Evolutionary conservation across 768 basidiomycete genomes (phyloP), one percentile per base, ranked within the genome.

Genomic region (Tephrocybe sp.): DNA sequence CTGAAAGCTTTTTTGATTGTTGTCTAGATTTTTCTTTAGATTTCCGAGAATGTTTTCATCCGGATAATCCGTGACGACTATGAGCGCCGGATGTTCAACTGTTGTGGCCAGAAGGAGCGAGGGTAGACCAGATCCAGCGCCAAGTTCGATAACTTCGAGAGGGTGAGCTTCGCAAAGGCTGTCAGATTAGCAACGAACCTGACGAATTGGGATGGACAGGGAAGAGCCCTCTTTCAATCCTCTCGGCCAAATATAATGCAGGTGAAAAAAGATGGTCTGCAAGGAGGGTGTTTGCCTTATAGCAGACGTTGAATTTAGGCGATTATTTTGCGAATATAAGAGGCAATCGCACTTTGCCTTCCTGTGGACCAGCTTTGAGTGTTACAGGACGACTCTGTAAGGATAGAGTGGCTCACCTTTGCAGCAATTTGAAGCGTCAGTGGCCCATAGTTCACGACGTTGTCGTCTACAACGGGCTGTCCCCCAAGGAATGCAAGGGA

Each of bases 211-310:
- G 12, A n/a, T 42, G 54, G 2, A 79, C 64, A 13, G 71, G 67
- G 7, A 90, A 61, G 5, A 79, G 60, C 0, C 75, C 73, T 48
- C 75, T 64, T 64, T 89, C 85, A 9, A 90, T 80, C 22, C 74
- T 68, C 60, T 89, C 84, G 2, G 83, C 82, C 14, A 89, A 72
- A 49, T 83, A 75, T 7, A 89, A 71, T 8, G 80, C 77, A 13
- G 84, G 86, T 34, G 83, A 88, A 62, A 88, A 89, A 3, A 88
- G 70, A 54, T 85, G 84, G 65, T 89, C 85, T 43, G 85, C 87
- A 17, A 89, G 71, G 9, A 87, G 72, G 12, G 84, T 85, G 53
- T 81, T 86, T 23, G 85, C 83, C 85, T 87, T 63, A 36, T 22
- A 54, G 45, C 31, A 45, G 19, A 41, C n/a, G 44, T 44, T 54